A percentile compares a stretch with the other conserved stretches of the same genome.
Evolutionary conservation across 2,329 filamentous ascomycete species (phyloP).

Genomic region (Penicillium capsulatum): DNA sequence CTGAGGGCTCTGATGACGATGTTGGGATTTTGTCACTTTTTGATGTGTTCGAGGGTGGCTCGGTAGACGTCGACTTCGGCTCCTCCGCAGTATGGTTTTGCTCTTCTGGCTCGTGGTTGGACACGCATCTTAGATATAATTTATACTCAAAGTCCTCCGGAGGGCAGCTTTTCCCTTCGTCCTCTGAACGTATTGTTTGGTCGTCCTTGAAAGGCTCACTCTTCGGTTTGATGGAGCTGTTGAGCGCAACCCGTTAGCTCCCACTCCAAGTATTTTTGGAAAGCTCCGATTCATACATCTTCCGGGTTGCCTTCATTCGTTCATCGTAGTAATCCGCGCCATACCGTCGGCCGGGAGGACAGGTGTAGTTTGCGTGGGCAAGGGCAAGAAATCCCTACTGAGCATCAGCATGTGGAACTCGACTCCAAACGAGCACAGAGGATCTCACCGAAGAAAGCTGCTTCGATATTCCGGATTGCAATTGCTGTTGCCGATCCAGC

Average conservation of each 20-base stretch:
- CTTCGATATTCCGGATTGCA: constrained; percentile 37
- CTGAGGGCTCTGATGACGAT: neutral
- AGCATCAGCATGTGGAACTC: constrained; percentile 23
- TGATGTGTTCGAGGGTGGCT: too few relatives aligned
- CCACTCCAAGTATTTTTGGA: neutral
- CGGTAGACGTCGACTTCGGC: neutral
- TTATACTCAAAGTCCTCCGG: constrained; percentile 2
- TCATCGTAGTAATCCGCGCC: constrained; percentile 50
- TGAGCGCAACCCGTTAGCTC: constrained; percentile 4
- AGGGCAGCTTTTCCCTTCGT: neutral
- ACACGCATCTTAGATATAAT: constrained; percentile 5
- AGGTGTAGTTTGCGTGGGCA: constrained; percentile 48
- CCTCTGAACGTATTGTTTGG: constrained; percentile 1
- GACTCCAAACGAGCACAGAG: too few relatives aligned
- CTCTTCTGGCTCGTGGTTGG: neutral
- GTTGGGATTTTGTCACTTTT: too few relatives aligned
- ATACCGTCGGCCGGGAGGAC: constrained; percentile 43
- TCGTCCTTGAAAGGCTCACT: neutral
- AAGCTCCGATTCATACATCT: constrained; percentile 28
- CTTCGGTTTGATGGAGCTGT: constrained; percentile 15
- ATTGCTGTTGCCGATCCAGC: constrained; percentile 41
- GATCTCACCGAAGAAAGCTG: constrained; percentile 42
- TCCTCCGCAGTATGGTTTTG: constrained; percentile 2
- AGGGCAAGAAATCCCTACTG: constrained; percentile 47
- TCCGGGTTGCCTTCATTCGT: constrained; percentile 47